A percentile compares a stretch with the other conserved stretches of the same genome.
These are phyloP conservation scores for Dactylonectria estremocensis DNA, from an alignment of 2,329 filamentous ascomycete species.

Conservation along the genomic window DNA sequence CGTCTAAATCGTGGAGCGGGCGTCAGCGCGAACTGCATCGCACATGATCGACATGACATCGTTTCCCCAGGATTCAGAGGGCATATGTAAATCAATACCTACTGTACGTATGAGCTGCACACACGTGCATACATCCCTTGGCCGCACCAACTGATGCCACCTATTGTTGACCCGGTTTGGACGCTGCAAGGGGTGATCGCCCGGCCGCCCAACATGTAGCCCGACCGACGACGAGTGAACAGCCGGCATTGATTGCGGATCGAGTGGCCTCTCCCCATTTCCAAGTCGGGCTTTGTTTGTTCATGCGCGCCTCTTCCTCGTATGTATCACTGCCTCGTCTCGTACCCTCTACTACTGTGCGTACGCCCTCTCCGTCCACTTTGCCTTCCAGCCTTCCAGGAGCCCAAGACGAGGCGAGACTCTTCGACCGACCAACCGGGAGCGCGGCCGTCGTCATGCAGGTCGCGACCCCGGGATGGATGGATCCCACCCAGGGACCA, in stretches of 20 bases:
- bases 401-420: conserved; percentile 35
- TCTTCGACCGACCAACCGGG: conserved; percentile 39
- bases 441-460: conserved; percentile 37
- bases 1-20: conserved; percentile 26
- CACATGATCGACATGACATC: conserved; percentile 31
- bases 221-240: conserved; percentile 19
- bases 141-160: background rate
- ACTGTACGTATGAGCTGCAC: no score
- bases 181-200: conserved; percentile 1
- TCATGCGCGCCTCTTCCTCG: conserved; percentile 19
- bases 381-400: conserved; percentile 24
- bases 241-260: conserved; percentile 35
- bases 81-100: conserved; percentile 17
- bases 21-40: conserved; percentile 25
- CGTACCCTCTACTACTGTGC: conserved; percentile 6
- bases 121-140: background rate
- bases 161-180: conserved; percentile 17
- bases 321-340: conserved; percentile 12
- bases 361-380: conserved; percentile 7
- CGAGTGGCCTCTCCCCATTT: conserved; percentile 21
- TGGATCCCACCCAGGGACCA: conserved; percentile 28
- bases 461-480: conserved; percentile 35
- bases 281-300: conserved; percentile 20
- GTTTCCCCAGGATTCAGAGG: conserved; percentile 19
- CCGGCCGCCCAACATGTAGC: conserved; percentile 32